These are phyloP conservation scores for Tylopilus intermedius DNA, from an alignment of 768 basidiomycete species.

Conservation along the genomic window DNA sequence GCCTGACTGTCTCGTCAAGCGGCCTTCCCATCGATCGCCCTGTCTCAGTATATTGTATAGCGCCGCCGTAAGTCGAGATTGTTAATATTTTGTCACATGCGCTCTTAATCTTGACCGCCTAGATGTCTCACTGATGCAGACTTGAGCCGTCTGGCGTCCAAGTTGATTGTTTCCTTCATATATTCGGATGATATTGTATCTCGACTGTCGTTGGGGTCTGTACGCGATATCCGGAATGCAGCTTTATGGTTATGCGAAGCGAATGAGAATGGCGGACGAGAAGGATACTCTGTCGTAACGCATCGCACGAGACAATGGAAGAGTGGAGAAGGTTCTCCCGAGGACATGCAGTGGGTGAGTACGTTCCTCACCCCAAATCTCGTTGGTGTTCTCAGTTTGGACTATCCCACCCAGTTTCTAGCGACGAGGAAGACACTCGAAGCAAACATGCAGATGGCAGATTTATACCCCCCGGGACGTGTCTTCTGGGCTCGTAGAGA, in stretches of 20 bases:
- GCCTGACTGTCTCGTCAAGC: conserved; percentile 60
- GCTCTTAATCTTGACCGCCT: conserved; percentile 1
- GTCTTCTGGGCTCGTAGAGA: conserved; percentile 79
- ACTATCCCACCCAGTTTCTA: conserved; percentile 49
- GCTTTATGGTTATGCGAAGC: conserved; percentile 79
- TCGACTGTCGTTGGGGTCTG: conserved; percentile 70
- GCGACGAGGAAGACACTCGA: conserved; percentile 79
- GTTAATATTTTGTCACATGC: neutral
- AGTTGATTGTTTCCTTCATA: conserved; percentile 71
- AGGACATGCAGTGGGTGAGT: conserved; percentile 51
- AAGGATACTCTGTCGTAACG: conserved; percentile 39
- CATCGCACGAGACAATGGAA: conserved; percentile 56
- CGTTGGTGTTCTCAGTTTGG: neutral
- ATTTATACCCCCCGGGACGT: conserved; percentile 72
- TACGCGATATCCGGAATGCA: conserved; percentile 70
- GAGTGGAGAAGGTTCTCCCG: conserved; percentile 49
- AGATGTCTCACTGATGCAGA: conserved; percentile 61
- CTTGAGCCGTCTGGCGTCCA: conserved; percentile 54
- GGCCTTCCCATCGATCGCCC: conserved; percentile 63
- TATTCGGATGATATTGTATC: conserved; percentile 82
- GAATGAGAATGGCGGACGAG: conserved; percentile 38
- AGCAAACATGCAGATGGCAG: conserved; percentile 72
- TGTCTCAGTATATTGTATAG: conserved; percentile 75
- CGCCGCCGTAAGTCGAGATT: conserved; percentile 59
- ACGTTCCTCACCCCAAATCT: conserved; percentile 2